Conservation (phyloP, 1,284 basidiomycete genomes). For the Termitomyces sp. region DNA sequence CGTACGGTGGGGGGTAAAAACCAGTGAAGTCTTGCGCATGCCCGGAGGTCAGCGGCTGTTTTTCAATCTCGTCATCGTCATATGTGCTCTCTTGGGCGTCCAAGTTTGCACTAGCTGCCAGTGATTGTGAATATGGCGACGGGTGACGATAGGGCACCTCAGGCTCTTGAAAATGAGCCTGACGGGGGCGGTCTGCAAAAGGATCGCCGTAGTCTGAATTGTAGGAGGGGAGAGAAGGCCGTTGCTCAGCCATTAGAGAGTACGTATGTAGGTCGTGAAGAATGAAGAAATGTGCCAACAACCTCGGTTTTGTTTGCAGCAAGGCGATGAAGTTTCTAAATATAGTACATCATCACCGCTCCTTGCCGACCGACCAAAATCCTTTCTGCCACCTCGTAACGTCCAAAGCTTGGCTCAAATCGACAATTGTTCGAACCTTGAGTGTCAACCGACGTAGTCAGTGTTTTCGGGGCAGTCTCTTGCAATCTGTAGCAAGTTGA, state of each 20-base stretch:
- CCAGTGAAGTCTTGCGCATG: conserved; percentile 50
- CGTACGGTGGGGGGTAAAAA: conserved; percentile 70
- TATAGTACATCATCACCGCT: conserved; percentile 16
- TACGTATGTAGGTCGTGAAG: conserved; percentile 36
- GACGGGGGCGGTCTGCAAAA: conserved; percentile 61
- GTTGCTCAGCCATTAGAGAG: conserved; percentile 42
- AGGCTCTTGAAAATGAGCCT: conserved; percentile 58
- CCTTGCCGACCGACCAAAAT: conserved; percentile 6
- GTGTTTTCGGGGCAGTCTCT: conserved; percentile 69
- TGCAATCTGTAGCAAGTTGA: conserved; percentile 51
- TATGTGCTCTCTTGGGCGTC: conserved; percentile 38
- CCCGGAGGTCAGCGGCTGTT: conserved; percentile 61
- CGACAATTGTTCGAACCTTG: background rate
- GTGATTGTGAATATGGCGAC: conserved; percentile 30
- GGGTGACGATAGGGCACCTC: conserved; percentile 43
- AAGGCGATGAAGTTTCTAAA: conserved; percentile 13
- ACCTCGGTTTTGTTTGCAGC: conserved; percentile 18
- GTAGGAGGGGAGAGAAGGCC: conserved; percentile 39
- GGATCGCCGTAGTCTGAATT: conserved; percentile 52
- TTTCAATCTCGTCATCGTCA: conserved; percentile 67
- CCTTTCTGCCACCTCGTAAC: background rate
- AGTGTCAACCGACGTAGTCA: conserved; percentile 41
- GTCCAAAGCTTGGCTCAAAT: background rate
- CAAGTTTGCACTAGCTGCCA: conserved; percentile 50
- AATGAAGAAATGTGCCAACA: conserved; percentile 3